phyloP scores from a whole-genome alignment of 768 basidiomycete genomes.

The Scleroderma bovista region DNA sequence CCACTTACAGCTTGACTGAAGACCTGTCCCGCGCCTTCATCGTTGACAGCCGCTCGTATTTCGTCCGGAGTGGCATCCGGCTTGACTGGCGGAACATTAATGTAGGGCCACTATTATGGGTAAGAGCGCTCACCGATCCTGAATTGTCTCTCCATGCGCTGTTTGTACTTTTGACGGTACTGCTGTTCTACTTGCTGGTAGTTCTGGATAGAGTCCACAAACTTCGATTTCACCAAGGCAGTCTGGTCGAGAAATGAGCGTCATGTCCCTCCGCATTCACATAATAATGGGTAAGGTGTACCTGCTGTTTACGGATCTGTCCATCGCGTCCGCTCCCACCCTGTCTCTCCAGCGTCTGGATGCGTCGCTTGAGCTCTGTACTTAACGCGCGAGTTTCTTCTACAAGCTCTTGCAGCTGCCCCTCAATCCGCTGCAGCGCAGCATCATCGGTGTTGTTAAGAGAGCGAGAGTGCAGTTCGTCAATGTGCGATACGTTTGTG shows the following conservation, averaged over 20 bases:
- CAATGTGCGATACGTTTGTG: slow-evolving; percentile 60
- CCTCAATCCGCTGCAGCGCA: slow-evolving; percentile 52
- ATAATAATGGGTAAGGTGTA: slow-evolving; percentile 17
- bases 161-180: slow-evolving; percentile 72
- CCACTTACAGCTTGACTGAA: slow-evolving; percentile 77
- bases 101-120: neutral
- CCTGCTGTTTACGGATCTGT: slow-evolving; percentile 76
- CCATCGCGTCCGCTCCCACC: slow-evolving; percentile 60
- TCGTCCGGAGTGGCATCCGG: slow-evolving; percentile 91
- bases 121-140: slow-evolving; percentile 58
- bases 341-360: slow-evolving; percentile 66
- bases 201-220: slow-evolving; percentile 79
- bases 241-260: slow-evolving; percentile 35
- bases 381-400: slow-evolving; percentile 69
- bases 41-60: slow-evolving; percentile 79
- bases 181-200: slow-evolving; percentile 82
- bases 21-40: slow-evolving; percentile 76
- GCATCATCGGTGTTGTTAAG: slow-evolving; percentile 73
- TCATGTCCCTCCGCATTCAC: slow-evolving; percentile 14
- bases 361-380: slow-evolving; percentile 59
- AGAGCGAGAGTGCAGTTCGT: slow-evolving; percentile 68
- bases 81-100: slow-evolving; percentile 52
- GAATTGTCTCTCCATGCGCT: slow-evolving; percentile 80
- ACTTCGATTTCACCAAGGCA: slow-evolving; percentile 64
- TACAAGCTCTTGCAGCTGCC: slow-evolving; percentile 64